These are phyloP conservation scores for Hypomontagnella submonticulosa DNA, from an alignment of 495 filamentous ascomycete genomes.

Conservation along the genomic window DNA sequence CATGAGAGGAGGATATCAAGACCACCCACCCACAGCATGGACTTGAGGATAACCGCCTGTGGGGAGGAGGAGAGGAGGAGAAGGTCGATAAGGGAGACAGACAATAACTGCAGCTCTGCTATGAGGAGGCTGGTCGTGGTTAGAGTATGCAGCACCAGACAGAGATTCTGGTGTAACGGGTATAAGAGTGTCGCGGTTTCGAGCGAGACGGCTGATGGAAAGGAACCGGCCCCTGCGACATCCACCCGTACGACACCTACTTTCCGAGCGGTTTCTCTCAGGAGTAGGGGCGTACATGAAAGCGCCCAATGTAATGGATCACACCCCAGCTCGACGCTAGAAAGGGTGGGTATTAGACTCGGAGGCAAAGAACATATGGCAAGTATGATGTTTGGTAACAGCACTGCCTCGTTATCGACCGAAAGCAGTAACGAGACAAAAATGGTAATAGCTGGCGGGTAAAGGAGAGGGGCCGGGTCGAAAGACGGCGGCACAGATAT, in stretches of 20 bases:
- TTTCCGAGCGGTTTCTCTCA: constrained; percentile 21
- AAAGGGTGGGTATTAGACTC: constrained; percentile 71
- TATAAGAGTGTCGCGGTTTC: constrained; percentile 78
- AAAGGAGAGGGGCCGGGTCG: constrained; percentile 91
- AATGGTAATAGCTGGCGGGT: constrained; percentile 80
- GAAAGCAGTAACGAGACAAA: constrained; percentile 82
- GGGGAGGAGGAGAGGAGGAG: constrained; percentile 81
- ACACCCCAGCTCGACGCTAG: constrained; percentile 41
- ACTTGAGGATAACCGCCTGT: constrained; percentile 83
- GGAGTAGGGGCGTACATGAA: constrained; percentile 69
- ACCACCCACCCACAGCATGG: constrained; percentile 88
- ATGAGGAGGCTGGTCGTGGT: constrained; percentile 87
- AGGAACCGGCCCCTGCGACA: background rate
- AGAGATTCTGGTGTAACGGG: constrained; percentile 86
- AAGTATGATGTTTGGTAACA: constrained; percentile 84
- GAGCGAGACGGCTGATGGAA: constrained; percentile 50
- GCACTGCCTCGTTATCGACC: constrained; percentile 60
- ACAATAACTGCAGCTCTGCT: constrained; percentile 88
- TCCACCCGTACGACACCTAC: background rate
- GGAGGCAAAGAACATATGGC: constrained; percentile 81
- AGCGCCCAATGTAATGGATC: constrained; percentile 79
- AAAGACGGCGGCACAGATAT: constrained; percentile 75
- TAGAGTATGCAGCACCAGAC: constrained; percentile 76
- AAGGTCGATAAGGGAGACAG: constrained; percentile 83
- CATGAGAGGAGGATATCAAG: constrained; percentile 78